Base-by-base conservation (phyloP, 2,329 filamentous ascomycete species). In the Fusarium gaditjirri region DNA sequence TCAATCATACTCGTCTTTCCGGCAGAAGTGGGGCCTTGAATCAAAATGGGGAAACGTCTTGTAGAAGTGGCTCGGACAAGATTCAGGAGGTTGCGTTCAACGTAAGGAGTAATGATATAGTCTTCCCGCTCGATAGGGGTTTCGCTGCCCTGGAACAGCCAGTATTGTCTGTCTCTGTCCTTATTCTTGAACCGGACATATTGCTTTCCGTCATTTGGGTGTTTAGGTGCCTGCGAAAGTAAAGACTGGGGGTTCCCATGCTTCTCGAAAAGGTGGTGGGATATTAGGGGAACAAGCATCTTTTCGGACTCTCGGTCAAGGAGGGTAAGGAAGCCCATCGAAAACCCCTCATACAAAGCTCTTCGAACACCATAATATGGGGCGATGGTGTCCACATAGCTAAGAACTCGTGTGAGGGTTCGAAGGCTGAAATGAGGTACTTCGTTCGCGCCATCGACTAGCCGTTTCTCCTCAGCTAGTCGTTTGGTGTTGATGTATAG, bases 1-100 rank as follows among this genome's bases (percentile, higher is more conserved):
- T 98, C 95, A 44, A 99, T 97, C 96, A 99, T 99, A 81, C 95
- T 98, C 1, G 96, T 99, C 83, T 99, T 99, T 72, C 96, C 96
- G 17, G 95, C 93, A 9, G 97, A 99, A 0, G 96, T 99, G 17
- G 97, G 96, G 7, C 96, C 96, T 81, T 99, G 96, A 25, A 99
- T 93, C 14, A 99, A 86, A 53, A 99, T 94, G 2, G 96, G 97
- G 80, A 97, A 99, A 53, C 93, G 90, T 39, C 94, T 86, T 8
- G 95, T 99, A 1, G 95, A 98, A 21, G 94, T 94, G 6, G 96
- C 97, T 77, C 97, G 89, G 16, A 98, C 95, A 33, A 99, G 84
- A 76, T 99, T 99, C 75, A 98, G 90, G 72, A 99, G 87, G 73
- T 99, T 99, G 56, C 94, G 91, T 81, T 97, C 93, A 27, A 99